Percentiles rank a stretch among this genome's conserved stretches.
Evolutionary conservation across 225 moss, liverwort and hornwort species (phyloP).

Genomic region (Physcomitrellopsis africana): DNA sequence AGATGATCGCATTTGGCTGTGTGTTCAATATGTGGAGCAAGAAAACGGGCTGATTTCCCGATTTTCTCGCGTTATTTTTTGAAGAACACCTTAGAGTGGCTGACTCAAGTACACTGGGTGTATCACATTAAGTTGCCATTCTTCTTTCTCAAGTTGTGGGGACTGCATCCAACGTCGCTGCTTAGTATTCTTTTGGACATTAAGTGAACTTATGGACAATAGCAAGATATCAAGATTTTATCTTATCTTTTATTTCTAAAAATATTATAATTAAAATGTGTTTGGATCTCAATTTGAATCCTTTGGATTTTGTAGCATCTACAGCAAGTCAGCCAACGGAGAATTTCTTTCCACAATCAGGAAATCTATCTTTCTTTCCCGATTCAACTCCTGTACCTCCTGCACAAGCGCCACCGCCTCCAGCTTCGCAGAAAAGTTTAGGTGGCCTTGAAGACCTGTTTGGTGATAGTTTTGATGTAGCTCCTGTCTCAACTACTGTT

Average conservation of each 20-base stretch:
- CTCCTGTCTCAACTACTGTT: slow-evolving; percentile 52
- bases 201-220: no score
- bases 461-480: slow-evolving; percentile 73
- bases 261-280: not conserved
- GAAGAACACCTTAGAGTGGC: no score
- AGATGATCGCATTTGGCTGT: not conserved
- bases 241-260: no score
- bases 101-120: no score
- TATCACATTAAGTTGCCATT: no score
- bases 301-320: slow-evolving; percentile 42
- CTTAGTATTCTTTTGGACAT: no score
- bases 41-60: not conserved
- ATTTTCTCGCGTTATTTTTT: not conserved
- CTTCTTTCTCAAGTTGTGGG: no score
- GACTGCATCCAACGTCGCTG: no score
- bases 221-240: no score
- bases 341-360: slow-evolving; percentile 40
- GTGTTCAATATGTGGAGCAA: not conserved
- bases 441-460: slow-evolving; percentile 91
- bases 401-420: slow-evolving; percentile 40
- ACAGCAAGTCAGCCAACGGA: slow-evolving; percentile 59
- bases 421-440: slow-evolving; percentile 42
- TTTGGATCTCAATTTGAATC: not conserved
- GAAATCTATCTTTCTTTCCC: no score
- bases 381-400: slow-evolving; percentile 55